A percentile compares a stretch with the other conserved stretches of the same genome.
These are phyloP conservation scores for Penicillium maclennaniae DNA, from an alignment of 495 filamentous ascomycete species.

Conservation along the genomic window DNA sequence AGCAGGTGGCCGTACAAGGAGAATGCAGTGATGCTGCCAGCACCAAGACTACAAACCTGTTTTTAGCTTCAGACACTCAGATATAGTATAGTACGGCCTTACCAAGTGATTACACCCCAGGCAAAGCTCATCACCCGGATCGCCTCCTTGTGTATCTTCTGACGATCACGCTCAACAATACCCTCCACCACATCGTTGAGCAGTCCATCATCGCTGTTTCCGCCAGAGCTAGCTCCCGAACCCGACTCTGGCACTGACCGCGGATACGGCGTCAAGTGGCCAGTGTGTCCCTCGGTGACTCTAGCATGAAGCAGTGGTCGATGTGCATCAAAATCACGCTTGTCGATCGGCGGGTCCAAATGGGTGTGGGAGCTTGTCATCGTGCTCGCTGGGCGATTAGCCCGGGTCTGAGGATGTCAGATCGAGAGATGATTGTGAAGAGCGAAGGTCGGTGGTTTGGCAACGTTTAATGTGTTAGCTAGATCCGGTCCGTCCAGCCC, in stretches of 20 bases:
- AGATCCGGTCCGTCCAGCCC: conserved; percentile 1
- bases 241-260: conserved; percentile 21
- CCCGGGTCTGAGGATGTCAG: background rate
- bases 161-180: conserved; percentile 54
- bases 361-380: conserved; percentile 32
- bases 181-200: conserved; percentile 59
- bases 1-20: conserved; percentile 89
- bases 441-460: background rate
- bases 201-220: conserved; percentile 50
- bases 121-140: conserved; percentile 54
- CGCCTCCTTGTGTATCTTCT: conserved; percentile 48
- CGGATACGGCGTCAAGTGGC: conserved; percentile 5
- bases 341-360: conserved; percentile 38
- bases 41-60: conserved; percentile 55
- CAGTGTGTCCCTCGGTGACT: conserved; percentile 24
- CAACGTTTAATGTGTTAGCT: background rate
- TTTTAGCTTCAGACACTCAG: conserved; percentile 6
- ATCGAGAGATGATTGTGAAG: background rate
- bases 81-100: conserved; percentile 8
- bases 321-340: conserved; percentile 58
- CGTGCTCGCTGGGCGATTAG: conserved; percentile 1
- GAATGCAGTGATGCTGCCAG: conserved; percentile 81
- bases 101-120: conserved; percentile 60
- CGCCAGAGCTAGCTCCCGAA: conserved; percentile 7
- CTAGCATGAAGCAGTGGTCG: conserved; percentile 41